These are phyloP conservation scores for Pseudotulostoma volvatum DNA, from an alignment of 495 filamentous ascomycete species.

Conservation along the genomic window DNA sequence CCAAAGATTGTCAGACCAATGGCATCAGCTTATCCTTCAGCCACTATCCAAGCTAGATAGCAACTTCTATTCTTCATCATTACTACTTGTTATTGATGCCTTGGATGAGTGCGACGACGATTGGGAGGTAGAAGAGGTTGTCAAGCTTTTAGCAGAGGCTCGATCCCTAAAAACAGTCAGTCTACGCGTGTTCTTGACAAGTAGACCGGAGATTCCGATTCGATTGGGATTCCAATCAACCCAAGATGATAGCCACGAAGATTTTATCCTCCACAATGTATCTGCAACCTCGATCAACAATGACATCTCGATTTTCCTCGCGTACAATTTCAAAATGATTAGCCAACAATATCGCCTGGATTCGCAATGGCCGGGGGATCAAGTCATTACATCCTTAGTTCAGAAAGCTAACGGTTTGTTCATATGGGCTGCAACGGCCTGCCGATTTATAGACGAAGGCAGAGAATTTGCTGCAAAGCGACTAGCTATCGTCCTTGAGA, in stretches of 20 bases:
- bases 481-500: constrained; percentile 14
- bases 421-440: constrained; percentile 28
- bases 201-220: constrained; percentile 14
- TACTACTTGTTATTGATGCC: constrained; percentile 11
- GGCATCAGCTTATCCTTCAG: constrained; percentile 26
- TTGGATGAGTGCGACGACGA: constrained; percentile 10
- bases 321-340: constrained; percentile 2
- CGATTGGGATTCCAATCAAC: constrained; percentile 10
- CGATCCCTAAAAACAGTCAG: constrained; percentile 4
- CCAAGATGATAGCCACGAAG: constrained; percentile 3
- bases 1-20: constrained; percentile 21
- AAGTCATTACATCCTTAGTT: constrained; percentile 15
- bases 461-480: constrained; percentile 8
- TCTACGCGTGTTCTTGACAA: constrained; percentile 14
- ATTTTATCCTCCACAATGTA: constrained; percentile 12
- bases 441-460: constrained; percentile 19
- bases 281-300: constrained; percentile 6
- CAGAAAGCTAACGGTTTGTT: constrained; percentile 25
- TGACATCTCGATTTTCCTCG: constrained; percentile 4
- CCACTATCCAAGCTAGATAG: constrained; percentile 9
- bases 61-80: constrained; percentile 1
- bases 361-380: constrained; percentile 19
- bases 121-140: constrained; percentile 7
- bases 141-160: constrained; percentile 9
- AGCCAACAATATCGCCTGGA: constrained; percentile 1